Conservation (phyloP, 2,329 filamentous ascomycete genomes). For the Microcera coccophila region DNA sequence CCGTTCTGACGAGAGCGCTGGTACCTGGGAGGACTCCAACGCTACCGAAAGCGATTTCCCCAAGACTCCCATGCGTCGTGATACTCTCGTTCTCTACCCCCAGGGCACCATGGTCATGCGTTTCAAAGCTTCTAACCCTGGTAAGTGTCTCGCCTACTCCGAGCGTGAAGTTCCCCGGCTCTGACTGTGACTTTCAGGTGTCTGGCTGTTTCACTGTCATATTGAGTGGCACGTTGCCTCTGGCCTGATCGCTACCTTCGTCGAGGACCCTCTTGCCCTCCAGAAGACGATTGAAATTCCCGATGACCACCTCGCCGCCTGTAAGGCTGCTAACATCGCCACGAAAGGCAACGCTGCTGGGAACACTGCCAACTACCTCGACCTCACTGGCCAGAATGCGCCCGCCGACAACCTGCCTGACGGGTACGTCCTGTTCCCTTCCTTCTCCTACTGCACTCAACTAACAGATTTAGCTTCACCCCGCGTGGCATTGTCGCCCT, state of each 20-base stretch:
- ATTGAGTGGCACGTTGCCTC: slow-evolving; percentile 72
- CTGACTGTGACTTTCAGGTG: slow-evolving; percentile 32
- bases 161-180: too few relatives aligned
- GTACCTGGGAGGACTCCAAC: slow-evolving; percentile 47
- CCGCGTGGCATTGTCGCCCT: slow-evolving; percentile 69
- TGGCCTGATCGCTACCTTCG: slow-evolving; percentile 60
- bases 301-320: slow-evolving; percentile 54
- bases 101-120: slow-evolving; percentile 67
- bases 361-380: slow-evolving; percentile 60
- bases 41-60: slow-evolving; percentile 46
- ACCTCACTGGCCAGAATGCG: slow-evolving; percentile 59
- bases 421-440: slow-evolving; percentile 44
- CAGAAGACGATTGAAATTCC: slow-evolving; percentile 62
- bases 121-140: slow-evolving; percentile 64
- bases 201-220: slow-evolving; percentile 77
- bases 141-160: slow-evolving; percentile 29
- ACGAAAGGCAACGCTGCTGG: slow-evolving; percentile 70
- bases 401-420: slow-evolving; percentile 55
- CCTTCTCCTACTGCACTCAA: not conserved
- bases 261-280: slow-evolving; percentile 60
- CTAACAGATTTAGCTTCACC: slow-evolving; percentile 51
- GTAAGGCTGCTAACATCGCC: slow-evolving; percentile 48
- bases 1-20: slow-evolving; percentile 55
- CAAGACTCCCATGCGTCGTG: slow-evolving; percentile 59
- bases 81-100: slow-evolving; percentile 63